These are phyloP conservation scores for Ophiocordyceps polyrhachis-furcata DNA, from an alignment of 2,329 filamentous ascomycete genomes.

Conservation along the genomic window DNA sequence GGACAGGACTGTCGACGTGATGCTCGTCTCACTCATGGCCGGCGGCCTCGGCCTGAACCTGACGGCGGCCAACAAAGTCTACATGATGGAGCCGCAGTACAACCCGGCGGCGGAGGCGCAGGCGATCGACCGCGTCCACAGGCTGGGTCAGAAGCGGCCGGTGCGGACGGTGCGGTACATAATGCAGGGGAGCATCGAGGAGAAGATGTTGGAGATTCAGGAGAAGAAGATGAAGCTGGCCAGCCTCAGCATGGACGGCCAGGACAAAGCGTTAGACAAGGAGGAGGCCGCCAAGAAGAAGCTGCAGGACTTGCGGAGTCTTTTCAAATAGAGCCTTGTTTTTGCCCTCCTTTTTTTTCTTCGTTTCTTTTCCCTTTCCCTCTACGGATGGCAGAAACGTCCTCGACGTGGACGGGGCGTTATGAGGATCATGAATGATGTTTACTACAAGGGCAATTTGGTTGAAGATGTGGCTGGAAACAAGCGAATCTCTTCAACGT, in stretches of 20 bases:
- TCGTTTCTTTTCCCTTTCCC: no score
- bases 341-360: background rate
- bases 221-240: conserved; percentile 86
- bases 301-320: conserved; percentile 36
- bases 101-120: conserved; percentile 92
- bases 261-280: conserved; percentile 33
- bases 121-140: conserved; percentile 82
- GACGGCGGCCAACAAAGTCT: conserved; percentile 69
- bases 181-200: conserved; percentile 81
- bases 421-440: background rate
- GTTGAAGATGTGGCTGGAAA: no score
- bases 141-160: conserved; percentile 72
- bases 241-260: conserved; percentile 61
- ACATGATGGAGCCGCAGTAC: conserved; percentile 97
- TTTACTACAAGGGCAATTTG: background rate
- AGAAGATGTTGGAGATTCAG: conserved; percentile 79
- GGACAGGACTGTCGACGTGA: conserved; percentile 52
- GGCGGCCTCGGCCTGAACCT: conserved; percentile 85
- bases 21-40: conserved; percentile 81
- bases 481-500: no score
- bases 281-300: conserved; percentile 40
- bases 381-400: no score
- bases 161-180: conserved; percentile 80
- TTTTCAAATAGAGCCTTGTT: conserved; percentile 29
- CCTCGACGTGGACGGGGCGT: background rate